Evolutionary conservation across 2,329 filamentous ascomycete species (phyloP).

Genomic region (Xylariaceae sp.): DNA sequence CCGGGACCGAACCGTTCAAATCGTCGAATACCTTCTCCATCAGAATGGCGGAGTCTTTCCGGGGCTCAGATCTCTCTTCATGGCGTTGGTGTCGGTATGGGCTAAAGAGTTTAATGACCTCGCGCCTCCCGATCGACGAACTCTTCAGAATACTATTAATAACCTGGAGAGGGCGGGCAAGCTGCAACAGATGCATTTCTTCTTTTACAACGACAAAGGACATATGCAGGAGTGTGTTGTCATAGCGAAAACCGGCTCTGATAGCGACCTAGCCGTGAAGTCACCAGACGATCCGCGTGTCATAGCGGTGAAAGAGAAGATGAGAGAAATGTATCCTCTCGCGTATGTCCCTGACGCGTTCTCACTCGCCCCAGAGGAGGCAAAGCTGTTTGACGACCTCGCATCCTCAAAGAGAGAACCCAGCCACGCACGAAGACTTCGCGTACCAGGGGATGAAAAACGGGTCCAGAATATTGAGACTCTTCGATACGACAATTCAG

Average conservation of each 20-base stretch:
- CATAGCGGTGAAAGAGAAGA: slow-evolving; percentile 40
- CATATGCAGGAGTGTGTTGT: slow-evolving; percentile 29
- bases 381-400: slow-evolving; percentile 29
- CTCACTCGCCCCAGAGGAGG: slow-evolving; percentile 34
- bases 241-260: slow-evolving; percentile 19
- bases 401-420: slow-evolving; percentile 24
- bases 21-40: slow-evolving; percentile 39
- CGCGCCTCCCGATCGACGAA: slow-evolving; percentile 34
- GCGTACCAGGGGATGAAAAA: slow-evolving; percentile 15
- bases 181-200: slow-evolving; percentile 27
- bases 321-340: slow-evolving; percentile 43
- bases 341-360: slow-evolving; percentile 40
- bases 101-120: slow-evolving; percentile 37
- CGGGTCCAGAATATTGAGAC: slow-evolving; percentile 30
- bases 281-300: slow-evolving; percentile 41
- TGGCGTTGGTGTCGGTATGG: slow-evolving; percentile 44
- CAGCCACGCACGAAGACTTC: slow-evolving; percentile 13
- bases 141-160: slow-evolving; percentile 26
- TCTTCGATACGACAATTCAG: slow-evolving; percentile 26
- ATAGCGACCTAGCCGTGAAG: slow-evolving; percentile 7
- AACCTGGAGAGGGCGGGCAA: slow-evolving; percentile 26
- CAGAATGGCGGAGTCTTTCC: slow-evolving; percentile 45
- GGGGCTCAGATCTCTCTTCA: slow-evolving; percentile 46
- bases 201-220: slow-evolving; percentile 25
- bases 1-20: slow-evolving; percentile 35